Evolutionary conservation across 495 filamentous ascomycete genomes (phyloP).

Genomic region (Penicillium daleae): DNA sequence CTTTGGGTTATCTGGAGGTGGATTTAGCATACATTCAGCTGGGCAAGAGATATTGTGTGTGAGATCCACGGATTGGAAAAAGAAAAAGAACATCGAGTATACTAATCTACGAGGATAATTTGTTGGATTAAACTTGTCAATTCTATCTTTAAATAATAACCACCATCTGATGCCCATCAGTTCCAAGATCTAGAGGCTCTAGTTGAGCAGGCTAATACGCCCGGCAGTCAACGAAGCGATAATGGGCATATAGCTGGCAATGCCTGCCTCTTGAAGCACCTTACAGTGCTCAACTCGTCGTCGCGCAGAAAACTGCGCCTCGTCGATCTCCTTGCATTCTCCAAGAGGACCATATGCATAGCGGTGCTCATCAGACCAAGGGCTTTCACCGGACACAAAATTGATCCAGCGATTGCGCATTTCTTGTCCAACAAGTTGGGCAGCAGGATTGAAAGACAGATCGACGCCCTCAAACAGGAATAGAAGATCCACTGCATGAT

Average conservation of each 20-base stretch:
- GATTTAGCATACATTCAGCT: background rate
- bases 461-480: slow-evolving; percentile 44
- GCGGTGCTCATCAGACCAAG: slow-evolving; percentile 33
- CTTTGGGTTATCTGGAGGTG: background rate
- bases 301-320: slow-evolving; percentile 36
- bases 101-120: too few species aligned
- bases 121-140: too few species aligned
- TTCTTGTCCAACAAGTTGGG: slow-evolving; percentile 34
- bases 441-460: slow-evolving; percentile 38
- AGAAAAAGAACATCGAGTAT: too few species aligned
- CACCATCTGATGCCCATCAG: background rate
- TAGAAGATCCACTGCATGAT: slow-evolving; percentile 51
- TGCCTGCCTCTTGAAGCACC: slow-evolving; percentile 35
- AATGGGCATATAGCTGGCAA: slow-evolving; percentile 40
- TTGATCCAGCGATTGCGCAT: slow-evolving; percentile 42
- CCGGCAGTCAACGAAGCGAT: slow-evolving; percentile 39
- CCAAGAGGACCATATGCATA: slow-evolving; percentile 44
- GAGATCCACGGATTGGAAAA: too few species aligned
- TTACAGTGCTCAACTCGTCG: slow-evolving; percentile 33
- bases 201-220: slow-evolving; percentile 45
- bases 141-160: too few species aligned
- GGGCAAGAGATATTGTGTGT: background rate
- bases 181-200: background rate
- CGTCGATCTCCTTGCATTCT: slow-evolving; percentile 39
- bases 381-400: slow-evolving; percentile 37